Base-by-base conservation (phyloP, 306 rosid species). In the Malus domestica region DNA sequence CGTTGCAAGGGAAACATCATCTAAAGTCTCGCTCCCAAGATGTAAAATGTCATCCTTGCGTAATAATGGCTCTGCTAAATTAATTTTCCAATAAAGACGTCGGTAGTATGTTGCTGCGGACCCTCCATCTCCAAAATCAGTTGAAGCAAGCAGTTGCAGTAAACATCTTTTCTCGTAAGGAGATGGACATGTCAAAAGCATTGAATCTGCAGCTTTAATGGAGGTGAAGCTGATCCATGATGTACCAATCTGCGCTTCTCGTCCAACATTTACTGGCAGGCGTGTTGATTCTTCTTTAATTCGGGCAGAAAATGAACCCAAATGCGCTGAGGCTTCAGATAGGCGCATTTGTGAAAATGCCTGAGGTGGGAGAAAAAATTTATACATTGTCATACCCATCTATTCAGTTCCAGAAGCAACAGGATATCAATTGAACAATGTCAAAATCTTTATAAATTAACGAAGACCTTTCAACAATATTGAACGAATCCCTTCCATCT, bases 341-440 rank as follows among this genome's bases (percentile, higher is more conserved):
- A 94, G 88, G 60, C 97, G 97, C 98, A 94, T 90, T 88, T 94
- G 98, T 22, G 97, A 92, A 82, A 92, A 90, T 51, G 97, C 97
- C 98, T 92, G 84, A 70, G 65, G 78, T 15, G 44, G 75, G 63
- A 73, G 59, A 69, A 63, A 18, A 25, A 62, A 22, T 72, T n/a
- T 74, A 70, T 67, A 64, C 60, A 58, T 74, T 40, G 35, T 32
- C 7, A 54, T 40, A 38, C 15, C 45, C 10, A 38, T n/a, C 33
- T 80, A 66, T 49, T 75, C 25, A 66, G 40, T 45, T 46, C 42
- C 57, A 70, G 8, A 72, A 11, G 40, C 61, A 42, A 42, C 11
- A 19, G 10, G 63, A 74, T 6, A 60, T 30, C 40, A 61, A 72
- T 22, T 32, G 23, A 59, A 49, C 67, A 16, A 3, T 23, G 29